These are phyloP conservation scores for Endogone sp. DNA, from an alignment of 192 early-diverging fungal genomes.

Conservation along the genomic window DNA sequence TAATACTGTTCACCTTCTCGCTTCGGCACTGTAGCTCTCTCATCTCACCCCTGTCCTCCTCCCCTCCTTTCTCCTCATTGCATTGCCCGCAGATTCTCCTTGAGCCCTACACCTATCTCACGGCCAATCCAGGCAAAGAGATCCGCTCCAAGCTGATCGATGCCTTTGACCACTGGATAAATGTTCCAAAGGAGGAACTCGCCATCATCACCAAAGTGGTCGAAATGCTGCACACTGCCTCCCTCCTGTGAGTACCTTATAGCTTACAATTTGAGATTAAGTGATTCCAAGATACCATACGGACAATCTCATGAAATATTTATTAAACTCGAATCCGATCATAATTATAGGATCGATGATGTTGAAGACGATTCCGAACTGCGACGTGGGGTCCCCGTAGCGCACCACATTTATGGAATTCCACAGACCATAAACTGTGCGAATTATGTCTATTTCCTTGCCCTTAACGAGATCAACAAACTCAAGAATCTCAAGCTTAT, in stretches of 20 bases:
- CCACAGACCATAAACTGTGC: conserved; percentile 94
- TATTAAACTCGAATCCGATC: background rate
- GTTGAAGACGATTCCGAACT: conserved; percentile 92
- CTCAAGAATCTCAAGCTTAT: conserved; percentile 68
- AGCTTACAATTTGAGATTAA: too few relatives aligned
- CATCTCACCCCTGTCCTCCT: too few relatives aligned
- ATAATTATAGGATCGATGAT: conserved; percentile 78
- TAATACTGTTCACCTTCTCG: too few relatives aligned
- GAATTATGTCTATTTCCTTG: conserved; percentile 96
- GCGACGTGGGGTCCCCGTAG: conserved; percentile 86
- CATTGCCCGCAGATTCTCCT: conserved; percentile 64
- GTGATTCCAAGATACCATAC: too few relatives aligned
- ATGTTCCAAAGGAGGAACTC: conserved; percentile 66
- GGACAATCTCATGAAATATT: background rate
- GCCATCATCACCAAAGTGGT: conserved; percentile 73
- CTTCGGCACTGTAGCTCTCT: too few relatives aligned
- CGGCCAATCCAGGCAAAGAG: conserved; percentile 86
- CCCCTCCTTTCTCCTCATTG: too few relatives aligned
- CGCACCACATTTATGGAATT: conserved; percentile 94
- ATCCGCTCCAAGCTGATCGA: conserved; percentile 88
- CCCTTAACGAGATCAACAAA: conserved; percentile 68
- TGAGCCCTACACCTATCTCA: conserved; percentile 91
- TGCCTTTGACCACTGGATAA: conserved; percentile 89
- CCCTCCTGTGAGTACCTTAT: conserved; percentile 64
- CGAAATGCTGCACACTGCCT: conserved; percentile 94